Conservation (phyloP, 2,329 filamentous ascomycete genomes). For the Talaromyces sp. region DNA sequence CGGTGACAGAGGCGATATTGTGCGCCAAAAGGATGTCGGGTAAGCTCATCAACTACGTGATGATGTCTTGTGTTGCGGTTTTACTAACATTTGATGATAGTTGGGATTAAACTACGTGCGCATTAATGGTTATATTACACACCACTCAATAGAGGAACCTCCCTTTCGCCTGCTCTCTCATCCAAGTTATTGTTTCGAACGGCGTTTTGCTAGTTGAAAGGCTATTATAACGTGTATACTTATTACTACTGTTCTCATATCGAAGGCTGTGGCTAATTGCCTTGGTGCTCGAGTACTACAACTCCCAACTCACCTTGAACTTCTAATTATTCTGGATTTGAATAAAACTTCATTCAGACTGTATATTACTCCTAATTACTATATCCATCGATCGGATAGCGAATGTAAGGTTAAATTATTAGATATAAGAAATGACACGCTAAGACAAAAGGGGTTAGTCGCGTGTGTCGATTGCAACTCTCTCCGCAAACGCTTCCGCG, state of each 20-base stretch:
- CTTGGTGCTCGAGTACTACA: background rate
- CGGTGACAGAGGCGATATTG: constrained; percentile 60
- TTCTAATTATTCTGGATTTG: background rate
- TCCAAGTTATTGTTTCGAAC: background rate
- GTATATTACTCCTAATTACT: too few species aligned
- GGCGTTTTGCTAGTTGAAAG: background rate
- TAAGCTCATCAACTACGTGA: constrained; percentile 41
- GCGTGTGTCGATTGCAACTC: constrained; percentile 9
- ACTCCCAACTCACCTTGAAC: constrained; percentile 2
- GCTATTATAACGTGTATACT: constrained; percentile 7
- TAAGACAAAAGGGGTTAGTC: constrained; percentile 10
- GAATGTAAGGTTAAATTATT: background rate
- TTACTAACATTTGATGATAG: constrained; percentile 15
- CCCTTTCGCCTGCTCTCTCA: too few species aligned
- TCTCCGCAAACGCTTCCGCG: constrained; percentile 15
- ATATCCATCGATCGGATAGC: too few species aligned
- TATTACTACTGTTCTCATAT: constrained; percentile 12
- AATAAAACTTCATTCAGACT: background rate
- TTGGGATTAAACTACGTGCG: constrained; percentile 14
- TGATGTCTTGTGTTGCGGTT: background rate
- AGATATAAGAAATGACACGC: background rate
- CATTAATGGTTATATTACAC: background rate
- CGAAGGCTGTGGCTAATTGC: background rate
- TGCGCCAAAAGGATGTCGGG: constrained; percentile 74
- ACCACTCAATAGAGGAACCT: background rate